Percentiles rank a stretch among this genome's conserved stretches.
Conservation (phyloP, 1,139 yeast genomes). For the Eremothecium sinecaudum region DNA sequence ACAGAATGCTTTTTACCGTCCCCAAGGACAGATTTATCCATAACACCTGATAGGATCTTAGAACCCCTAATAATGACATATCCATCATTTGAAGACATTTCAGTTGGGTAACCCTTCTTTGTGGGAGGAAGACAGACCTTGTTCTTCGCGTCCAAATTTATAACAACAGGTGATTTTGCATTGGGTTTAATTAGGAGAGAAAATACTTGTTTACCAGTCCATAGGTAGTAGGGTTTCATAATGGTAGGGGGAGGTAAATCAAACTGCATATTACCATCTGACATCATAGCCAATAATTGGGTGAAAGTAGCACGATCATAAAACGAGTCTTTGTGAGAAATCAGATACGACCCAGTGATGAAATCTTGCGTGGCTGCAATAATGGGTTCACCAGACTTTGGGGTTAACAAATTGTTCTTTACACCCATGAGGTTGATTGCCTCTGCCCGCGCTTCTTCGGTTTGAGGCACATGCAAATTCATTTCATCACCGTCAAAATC, state of each 20-base stretch:
- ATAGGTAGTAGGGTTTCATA: constrained; percentile 73
- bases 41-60: constrained; percentile 79
- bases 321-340: constrained; percentile 88
- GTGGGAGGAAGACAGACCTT: constrained; percentile 78
- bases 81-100: constrained; percentile 98
- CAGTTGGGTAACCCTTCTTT: constrained; percentile 58
- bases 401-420: constrained; percentile 85
- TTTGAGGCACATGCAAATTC: constrained; percentile 98
- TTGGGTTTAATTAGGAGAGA: constrained; percentile 82
- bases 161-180: constrained; percentile 60
- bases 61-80: constrained; percentile 86
- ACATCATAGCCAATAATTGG: constrained; percentile 88
- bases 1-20: constrained; percentile 98
- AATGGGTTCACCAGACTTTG: constrained; percentile 97
- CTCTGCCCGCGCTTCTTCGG: constrained; percentile 97
- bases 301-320: constrained; percentile 79
- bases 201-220: constrained; percentile 98
- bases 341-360: constrained; percentile 89
- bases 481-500: constrained; percentile 99
- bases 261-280: constrained; percentile 79
- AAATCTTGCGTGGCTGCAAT: constrained; percentile 99
- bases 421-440: constrained; percentile 98
- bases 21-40: constrained; percentile 95
- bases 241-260: constrained; percentile 95
- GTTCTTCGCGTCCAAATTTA: constrained; percentile 89